Evolutionary conservation across 768 basidiomycete species (phyloP).

Genomic region (Pluteus cervinus): DNA sequence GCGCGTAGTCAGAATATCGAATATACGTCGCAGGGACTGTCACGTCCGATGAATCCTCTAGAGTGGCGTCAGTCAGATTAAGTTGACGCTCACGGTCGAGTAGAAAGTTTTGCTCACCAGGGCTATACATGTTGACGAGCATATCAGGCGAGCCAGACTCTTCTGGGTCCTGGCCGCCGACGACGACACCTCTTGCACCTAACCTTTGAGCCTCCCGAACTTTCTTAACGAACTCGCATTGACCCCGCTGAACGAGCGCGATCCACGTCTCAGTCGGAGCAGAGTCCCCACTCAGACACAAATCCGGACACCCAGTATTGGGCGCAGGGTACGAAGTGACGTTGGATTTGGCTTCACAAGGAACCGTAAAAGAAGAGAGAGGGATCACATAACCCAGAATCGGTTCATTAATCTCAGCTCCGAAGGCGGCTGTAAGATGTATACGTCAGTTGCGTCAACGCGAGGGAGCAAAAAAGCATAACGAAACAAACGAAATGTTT

Average conservation of each 20-base stretch:
- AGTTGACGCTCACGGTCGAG: slow-evolving; percentile 5
- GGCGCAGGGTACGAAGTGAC: slow-evolving; percentile 12
- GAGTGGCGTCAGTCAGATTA: slow-evolving; percentile 6
- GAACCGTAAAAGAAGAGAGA: slow-evolving; percentile 53
- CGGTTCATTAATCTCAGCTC: slow-evolving; percentile 61
- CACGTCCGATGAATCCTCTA: slow-evolving; percentile 84
- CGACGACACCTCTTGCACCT: slow-evolving; percentile 86
- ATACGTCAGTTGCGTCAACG: slow-evolving; percentile 1
- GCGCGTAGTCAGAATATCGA: slow-evolving; percentile 72
- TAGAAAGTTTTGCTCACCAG: slow-evolving; percentile 43
- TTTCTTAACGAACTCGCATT: slow-evolving; percentile 90
- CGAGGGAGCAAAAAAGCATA: background rate
- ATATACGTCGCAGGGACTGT: slow-evolving; percentile 85
- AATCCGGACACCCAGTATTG: slow-evolving; percentile 63
- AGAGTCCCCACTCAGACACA: slow-evolving; percentile 52
- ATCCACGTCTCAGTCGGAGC: slow-evolving; percentile 78
- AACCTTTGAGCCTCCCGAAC: slow-evolving; percentile 64
- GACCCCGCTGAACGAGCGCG: slow-evolving; percentile 83
- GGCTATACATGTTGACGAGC: slow-evolving; percentile 89
- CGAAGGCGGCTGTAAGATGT: slow-evolving; percentile 57
- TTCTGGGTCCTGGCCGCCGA: slow-evolving; percentile 76
- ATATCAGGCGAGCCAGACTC: slow-evolving; percentile 63
- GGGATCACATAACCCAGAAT: slow-evolving; percentile 71
- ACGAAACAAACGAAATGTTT: background rate
- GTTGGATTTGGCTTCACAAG: slow-evolving; percentile 36